Base-by-base conservation (phyloP, 164 flowering plant genomes). In the Magnolia kwangsiensis region DNA sequence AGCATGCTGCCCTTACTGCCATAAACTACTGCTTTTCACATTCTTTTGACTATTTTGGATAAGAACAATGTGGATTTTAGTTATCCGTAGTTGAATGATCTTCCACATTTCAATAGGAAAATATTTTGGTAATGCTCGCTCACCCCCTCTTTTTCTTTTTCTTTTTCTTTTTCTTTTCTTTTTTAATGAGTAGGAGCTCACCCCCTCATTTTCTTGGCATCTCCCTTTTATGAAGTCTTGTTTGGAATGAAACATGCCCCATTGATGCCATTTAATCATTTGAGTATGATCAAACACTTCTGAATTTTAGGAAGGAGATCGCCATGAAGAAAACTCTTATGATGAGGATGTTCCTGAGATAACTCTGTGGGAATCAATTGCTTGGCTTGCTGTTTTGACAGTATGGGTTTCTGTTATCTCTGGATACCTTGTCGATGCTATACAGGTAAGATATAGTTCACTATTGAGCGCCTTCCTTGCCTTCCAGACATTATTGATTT, bases 371-470 rank as follows among this genome's bases (percentile, higher is more conserved):
- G 92, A 89, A 81, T 81, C 95, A 67, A 87, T 89, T 67, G 78
- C 74, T 21, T 89, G 94, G 94, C 90, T 89, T 78, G 75, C 84
- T 73, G 64, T 87, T 69, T 82, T 90, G 84, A 89, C 91, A 51
- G 24, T 81, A 9, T 88, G 90, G 86, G 75, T 89, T 65, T 89
- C 94, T 9, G 69, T 90, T 78, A 81, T 90, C 27, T 91, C 95
- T 58, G 94, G 87, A 67, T 91, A 86, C 79, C 92, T 91, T 61
- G 95, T 91, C 70, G 87, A 89, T 79, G 90, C 92, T 71, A 87
- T 91, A 74, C 80, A 87, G 90, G 95, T 91, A 85, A 21, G 10
- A 37, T 72, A 51, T 70, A 50, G 18, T 69, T 65, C 37, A 14
- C 10, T 37, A 14, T 8, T 11, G 69, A 23, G 14, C 9, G 18